These are phyloP conservation scores for Sclerotinia spermophila DNA, from an alignment of 2,329 filamentous ascomycete genomes.

Conservation along the genomic window DNA sequence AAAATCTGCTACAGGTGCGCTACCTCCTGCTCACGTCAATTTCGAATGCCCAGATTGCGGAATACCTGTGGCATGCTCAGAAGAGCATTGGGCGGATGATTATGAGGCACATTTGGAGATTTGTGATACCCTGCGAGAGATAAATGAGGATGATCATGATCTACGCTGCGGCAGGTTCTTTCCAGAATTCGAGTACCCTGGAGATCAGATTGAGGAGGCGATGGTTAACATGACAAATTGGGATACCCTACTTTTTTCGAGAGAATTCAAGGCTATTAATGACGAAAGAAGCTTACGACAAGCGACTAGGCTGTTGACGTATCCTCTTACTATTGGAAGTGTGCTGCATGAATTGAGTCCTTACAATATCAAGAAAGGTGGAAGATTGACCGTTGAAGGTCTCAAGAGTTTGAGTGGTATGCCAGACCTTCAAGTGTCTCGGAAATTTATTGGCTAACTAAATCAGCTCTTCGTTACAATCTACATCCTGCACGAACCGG, in stretches of 20 bases:
- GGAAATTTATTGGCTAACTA: neutral
- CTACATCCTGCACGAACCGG: conserved; percentile 83
- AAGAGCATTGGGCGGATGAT: conserved; percentile 93
- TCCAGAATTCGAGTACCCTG: conserved; percentile 88
- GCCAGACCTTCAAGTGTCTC: conserved; percentile 36
- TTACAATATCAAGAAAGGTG: conserved; percentile 73
- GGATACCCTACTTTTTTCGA: conserved; percentile 93
- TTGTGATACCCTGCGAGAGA: conserved; percentile 84
- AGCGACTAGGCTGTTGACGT: conserved; percentile 87
- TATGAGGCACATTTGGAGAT: conserved; percentile 91
- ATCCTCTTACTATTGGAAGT: conserved; percentile 87
- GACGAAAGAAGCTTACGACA: conserved; percentile 88
- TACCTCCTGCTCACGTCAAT: conserved; percentile 75
- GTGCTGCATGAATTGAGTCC: conserved; percentile 92
- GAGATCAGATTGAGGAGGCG: conserved; percentile 84
- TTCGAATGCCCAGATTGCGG: conserved; percentile 98
- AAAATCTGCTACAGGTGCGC: conserved; percentile 51
- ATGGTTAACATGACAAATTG: conserved; percentile 97
- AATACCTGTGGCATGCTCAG: conserved; percentile 86
- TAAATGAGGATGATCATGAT: conserved; percentile 98
- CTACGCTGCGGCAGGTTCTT: conserved; percentile 86
- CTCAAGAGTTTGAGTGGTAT: conserved; percentile 89
- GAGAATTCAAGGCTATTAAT: conserved; percentile 88
- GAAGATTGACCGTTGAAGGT: conserved; percentile 79
- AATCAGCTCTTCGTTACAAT: conserved; percentile 80